Evolutionary conservation across 345 rosid genomes (phyloP).

Genomic region (Gossypium herbaceum): DNA sequence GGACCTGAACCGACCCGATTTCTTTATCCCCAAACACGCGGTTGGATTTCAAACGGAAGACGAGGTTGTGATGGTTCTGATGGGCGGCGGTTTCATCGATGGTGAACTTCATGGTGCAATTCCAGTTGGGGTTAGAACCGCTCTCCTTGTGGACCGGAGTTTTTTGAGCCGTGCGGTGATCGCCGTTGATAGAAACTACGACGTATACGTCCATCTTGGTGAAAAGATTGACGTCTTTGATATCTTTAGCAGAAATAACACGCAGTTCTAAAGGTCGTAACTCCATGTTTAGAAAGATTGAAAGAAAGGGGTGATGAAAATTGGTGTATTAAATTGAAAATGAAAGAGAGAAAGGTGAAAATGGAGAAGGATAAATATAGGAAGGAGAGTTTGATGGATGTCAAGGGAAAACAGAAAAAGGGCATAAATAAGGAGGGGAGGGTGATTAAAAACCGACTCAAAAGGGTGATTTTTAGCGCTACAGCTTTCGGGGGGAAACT

Average conservation of each 20-base stretch:
- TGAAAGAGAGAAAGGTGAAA: not conserved
- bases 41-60: conserved; percentile 29
- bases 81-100: conserved; percentile 31
- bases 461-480: too few species aligned
- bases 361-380: not conserved
- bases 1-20: conserved; percentile 35
- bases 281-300: conserved; percentile 32
- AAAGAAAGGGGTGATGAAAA: too few species aligned
- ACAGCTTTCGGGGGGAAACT: too few species aligned
- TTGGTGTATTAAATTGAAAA: too few species aligned
- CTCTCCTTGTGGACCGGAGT: conserved; percentile 34
- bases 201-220: conserved; percentile 51
- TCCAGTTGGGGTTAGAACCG: conserved; percentile 42
- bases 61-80: conserved; percentile 28
- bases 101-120: conserved; percentile 33
- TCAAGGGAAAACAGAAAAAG: too few species aligned
- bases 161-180: conserved; percentile 24
- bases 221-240: conserved; percentile 39
- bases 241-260: conserved; percentile 30
- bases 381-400: too few species aligned
- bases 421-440: too few species aligned
- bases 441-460: too few species aligned
- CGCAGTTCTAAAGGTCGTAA: conserved; percentile 36
- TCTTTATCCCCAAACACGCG: conserved; percentile 33
- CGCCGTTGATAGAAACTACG: conserved; percentile 35